Evolutionary conservation across 75 land plant species (phyloP).

Genomic region (Picea sitchensis): DNA sequence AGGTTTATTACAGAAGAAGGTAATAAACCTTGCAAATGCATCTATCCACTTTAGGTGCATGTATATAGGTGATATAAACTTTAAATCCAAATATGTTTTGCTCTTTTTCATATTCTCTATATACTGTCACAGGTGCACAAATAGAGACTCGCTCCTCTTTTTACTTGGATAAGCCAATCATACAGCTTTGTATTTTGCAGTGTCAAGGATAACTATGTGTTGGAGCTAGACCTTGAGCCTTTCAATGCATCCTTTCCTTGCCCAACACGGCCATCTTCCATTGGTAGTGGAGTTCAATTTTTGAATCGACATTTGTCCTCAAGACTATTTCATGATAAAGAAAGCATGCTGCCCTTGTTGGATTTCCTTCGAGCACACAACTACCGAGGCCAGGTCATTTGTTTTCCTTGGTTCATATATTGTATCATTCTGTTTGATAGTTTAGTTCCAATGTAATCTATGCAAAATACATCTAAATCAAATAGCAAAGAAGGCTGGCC

Average conservation of each 20-base stretch:
- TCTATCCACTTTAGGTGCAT: background rate
- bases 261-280: slow-evolving; percentile 47
- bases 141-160: background rate
- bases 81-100: background rate
- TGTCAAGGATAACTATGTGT: slow-evolving; percentile 34
- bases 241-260: slow-evolving; percentile 57
- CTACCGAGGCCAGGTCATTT: slow-evolving; percentile 70
- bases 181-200: slow-evolving; percentile 11
- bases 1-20: no score
- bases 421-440: background rate
- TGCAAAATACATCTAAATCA: background rate
- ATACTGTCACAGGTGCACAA: background rate
- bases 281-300: slow-evolving; percentile 86
- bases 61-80: background rate
- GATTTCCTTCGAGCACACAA: slow-evolving; percentile 83
- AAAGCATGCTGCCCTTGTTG: slow-evolving; percentile 62
- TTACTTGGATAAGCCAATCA: background rate
- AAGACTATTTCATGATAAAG: slow-evolving; percentile 51
- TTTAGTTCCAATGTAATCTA: background rate
- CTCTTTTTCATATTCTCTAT: background rate
- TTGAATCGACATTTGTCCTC: slow-evolving; percentile 94
- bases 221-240: slow-evolving; percentile 71
- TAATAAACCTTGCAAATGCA: background rate
- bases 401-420: background rate
- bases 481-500: background rate